Evolutionary conservation across 192 early-diverging fungal species (phyloP).

Genomic region (Umbelopsis ramanniana): DNA sequence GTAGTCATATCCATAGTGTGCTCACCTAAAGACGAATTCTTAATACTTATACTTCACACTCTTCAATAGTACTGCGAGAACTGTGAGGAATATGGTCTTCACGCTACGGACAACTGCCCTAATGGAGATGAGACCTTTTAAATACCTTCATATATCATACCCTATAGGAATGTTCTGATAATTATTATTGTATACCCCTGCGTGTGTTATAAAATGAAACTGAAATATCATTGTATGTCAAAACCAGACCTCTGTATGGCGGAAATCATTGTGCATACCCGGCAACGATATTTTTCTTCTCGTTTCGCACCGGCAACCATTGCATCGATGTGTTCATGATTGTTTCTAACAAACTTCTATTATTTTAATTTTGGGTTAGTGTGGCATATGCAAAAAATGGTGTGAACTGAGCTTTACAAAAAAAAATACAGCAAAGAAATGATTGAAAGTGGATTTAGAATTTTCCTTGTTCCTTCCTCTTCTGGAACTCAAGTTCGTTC

Average conservation of each 20-base stretch:
- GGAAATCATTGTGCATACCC: too few relatives aligned
- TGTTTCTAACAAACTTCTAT: too few relatives aligned
- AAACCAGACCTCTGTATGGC: too few relatives aligned
- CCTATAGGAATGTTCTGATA: constrained; percentile 15
- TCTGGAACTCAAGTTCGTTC: constrained; percentile 68
- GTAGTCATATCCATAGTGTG: constrained; percentile 13
- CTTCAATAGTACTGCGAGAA: constrained; percentile 71
- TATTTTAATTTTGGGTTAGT: too few relatives aligned
- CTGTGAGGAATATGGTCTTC: constrained; percentile 72
- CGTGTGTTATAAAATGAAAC: too few relatives aligned
- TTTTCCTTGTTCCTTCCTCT: constrained; percentile 49
- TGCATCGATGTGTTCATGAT: too few relatives aligned
- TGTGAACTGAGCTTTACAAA: too few relatives aligned
- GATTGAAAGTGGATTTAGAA: not conserved
- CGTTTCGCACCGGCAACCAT: too few relatives aligned
- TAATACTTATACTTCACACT: not conserved
- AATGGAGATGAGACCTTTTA: constrained; percentile 74
- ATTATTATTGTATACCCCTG: constrained; percentile 5
- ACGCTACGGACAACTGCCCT: constrained; percentile 75
- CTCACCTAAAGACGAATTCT: not conserved
- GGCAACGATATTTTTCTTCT: too few relatives aligned
- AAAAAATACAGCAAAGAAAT: too few relatives aligned
- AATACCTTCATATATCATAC: not conserved
- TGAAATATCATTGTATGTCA: too few relatives aligned
- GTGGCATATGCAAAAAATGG: too few relatives aligned